A percentile compares a stretch with the other conserved stretches of the same genome.
Conservation (phyloP, 2,329 filamentous ascomycete species). For the Fusarium odoratissimum region DNA sequence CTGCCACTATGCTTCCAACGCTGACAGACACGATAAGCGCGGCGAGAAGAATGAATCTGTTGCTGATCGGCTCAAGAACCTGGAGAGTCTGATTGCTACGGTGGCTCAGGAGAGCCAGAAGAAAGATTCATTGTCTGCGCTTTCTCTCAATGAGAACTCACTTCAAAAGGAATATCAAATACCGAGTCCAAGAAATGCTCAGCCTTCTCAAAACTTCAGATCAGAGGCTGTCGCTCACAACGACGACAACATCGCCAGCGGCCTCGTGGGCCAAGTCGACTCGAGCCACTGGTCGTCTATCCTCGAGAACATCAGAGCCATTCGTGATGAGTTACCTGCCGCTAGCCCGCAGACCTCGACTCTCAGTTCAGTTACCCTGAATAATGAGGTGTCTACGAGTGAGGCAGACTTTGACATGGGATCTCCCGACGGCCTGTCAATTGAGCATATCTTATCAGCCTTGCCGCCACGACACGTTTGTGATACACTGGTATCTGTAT, state of each 20-base stretch:
- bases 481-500: slow-evolving; percentile 48
- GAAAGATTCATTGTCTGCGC: too few relatives aligned
- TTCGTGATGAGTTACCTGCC: slow-evolving; percentile 46
- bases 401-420: background rate
- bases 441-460: slow-evolving; percentile 30
- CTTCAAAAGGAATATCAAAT: fast-evolving
- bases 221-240: fast-evolving
- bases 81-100: slow-evolving; percentile 46
- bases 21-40: slow-evolving; percentile 24
- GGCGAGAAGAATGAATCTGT: background rate
- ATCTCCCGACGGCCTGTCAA: background rate
- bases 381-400: fast-evolving
- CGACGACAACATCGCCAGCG: fast-evolving
- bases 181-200: background rate
- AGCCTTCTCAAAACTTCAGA: fast-evolving
- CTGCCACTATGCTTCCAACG: slow-evolving; percentile 49
- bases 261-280: slow-evolving; percentile 42
- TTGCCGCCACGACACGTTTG: slow-evolving; percentile 44
- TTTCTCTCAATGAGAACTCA: fast-evolving
- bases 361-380: fast-evolving
- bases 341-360: fast-evolving
- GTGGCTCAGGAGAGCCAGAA: background rate
- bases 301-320: slow-evolving; percentile 50
- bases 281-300: slow-evolving; percentile 51
- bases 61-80: slow-evolving; percentile 44